Base-by-base conservation (phyloP, 805 yeast species). In the Candida nanaspora region DNA sequence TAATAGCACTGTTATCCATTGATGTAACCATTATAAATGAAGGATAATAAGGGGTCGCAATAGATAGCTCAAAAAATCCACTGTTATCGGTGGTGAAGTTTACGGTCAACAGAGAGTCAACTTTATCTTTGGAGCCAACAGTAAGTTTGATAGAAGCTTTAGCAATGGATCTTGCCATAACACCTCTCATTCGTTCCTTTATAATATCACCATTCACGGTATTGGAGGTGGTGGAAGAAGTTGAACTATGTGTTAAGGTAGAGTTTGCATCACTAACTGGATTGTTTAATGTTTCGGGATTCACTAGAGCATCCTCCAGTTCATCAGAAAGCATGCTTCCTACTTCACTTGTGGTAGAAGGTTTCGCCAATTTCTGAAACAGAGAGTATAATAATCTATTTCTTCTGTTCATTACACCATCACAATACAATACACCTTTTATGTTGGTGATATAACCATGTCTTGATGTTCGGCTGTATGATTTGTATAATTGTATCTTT, bases 331-430 rank as follows among this genome's bases (percentile, higher is more conserved):
- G 44, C 44, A 65, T 64, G 22, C 55, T 61, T 0, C 59, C 61
- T 1, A 63, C 50, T 16, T 38, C 33, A 14, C 41, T 51, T 3
- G 59, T 40, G 11, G 53, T 52, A 30, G 53, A 55, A 4, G 59
- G 45, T 38, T 77, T 74, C 0, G 80, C 73, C 38, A 84, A 64
- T 57, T 85, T 87, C 44, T 76, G 76, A 3, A 87, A 86, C 34
- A 87, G 60, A 0, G 87, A 71, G 19, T 83, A 57, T 26, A 89
- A 66, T 34, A 89, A 57, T 43, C 80, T 65, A 58, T 87, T 86
- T 52, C 82, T 86, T 33, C 94, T 67, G 25, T 75, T 72, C 68
- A 78, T 73, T 8, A 72, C 65, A 1, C 94, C 94, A 0, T 88
- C 86, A 33, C 84, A 69, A 40, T 53, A 71, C 22, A 83, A 63